phyloP scores from a whole-genome alignment of 768 basidiomycete species.

The Russula virescens region DNA sequence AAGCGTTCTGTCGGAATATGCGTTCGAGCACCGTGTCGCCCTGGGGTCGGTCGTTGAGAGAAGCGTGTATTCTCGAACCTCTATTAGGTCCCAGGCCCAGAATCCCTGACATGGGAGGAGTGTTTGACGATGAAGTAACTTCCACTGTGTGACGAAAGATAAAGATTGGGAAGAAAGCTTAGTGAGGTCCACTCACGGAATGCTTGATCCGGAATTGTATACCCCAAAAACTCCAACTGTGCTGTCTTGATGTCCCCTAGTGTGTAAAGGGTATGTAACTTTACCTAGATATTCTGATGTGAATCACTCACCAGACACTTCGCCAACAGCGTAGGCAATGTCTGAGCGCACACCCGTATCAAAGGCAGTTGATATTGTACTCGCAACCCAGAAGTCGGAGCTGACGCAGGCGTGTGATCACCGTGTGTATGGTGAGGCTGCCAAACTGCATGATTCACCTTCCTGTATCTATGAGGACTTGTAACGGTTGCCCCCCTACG shows the following conservation, averaged over 20 bases:
- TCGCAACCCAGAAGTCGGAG: conserved; percentile 32
- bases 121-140: conserved; percentile 18
- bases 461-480: conserved; percentile 32
- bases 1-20: conserved; percentile 27
- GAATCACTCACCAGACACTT: conserved; percentile 3
- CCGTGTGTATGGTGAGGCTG: neutral
- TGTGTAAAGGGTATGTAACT: conserved; percentile 10
- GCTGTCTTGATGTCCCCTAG: conserved; percentile 29
- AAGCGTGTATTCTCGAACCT: conserved; percentile 25
- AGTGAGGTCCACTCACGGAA: neutral
- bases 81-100: conserved; percentile 33
- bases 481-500: conserved; percentile 26
- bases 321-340: conserved; percentile 15
- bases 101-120: conserved; percentile 27
- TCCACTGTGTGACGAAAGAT: conserved; percentile 7
- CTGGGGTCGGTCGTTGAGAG: conserved; percentile 18
- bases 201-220: neutral
- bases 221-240: neutral
- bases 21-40: conserved; percentile 31
- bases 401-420: conserved; percentile 17
- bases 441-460: conserved; percentile 12
- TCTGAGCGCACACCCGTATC: conserved; percentile 24
- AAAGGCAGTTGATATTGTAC: conserved; percentile 25
- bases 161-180: neutral
- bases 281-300: too few relatives aligned